A percentile compares a stretch with the other conserved stretches of the same genome.
These are phyloP conservation scores for Kondoa malvinella DNA, from an alignment of 768 basidiomycete species.

Conservation along the genomic window DNA sequence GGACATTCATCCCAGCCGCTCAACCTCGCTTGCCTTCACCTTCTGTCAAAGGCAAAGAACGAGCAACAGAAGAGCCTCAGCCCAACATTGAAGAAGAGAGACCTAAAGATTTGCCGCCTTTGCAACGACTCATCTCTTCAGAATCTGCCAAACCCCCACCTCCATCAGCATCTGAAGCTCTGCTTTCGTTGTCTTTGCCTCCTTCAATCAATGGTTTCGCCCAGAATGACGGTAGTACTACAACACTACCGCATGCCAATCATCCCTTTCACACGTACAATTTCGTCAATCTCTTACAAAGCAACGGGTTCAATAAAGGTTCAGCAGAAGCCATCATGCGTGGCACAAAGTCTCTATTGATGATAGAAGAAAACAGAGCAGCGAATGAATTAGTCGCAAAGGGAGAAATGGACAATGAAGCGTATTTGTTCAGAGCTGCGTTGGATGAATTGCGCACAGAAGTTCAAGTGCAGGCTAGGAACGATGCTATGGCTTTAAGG, in stretches of 20 bases:
- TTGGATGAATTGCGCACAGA: conserved; percentile 77
- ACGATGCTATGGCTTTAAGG: conserved; percentile 68
- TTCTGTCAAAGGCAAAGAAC: neutral
- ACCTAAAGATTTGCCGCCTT: neutral
- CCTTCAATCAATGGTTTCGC: neutral
- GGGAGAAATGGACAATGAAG: conserved; percentile 50
- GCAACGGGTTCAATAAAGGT: conserved; percentile 24
- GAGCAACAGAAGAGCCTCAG: neutral
- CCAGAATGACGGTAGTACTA: neutral
- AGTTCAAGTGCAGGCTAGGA: conserved; percentile 59
- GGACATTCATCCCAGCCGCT: too few relatives aligned
- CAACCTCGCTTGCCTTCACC: neutral
- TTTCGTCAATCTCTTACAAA: conserved; percentile 33
- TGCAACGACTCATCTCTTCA: neutral
- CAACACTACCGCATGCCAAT: conserved; percentile 12
- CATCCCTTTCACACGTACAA: conserved; percentile 36
- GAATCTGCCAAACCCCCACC: neutral
- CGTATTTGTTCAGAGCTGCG: conserved; percentile 85
- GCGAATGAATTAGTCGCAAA: conserved; percentile 29
- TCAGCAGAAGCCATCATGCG: conserved; percentile 31
- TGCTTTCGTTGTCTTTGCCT: neutral
- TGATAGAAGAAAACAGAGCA: conserved; percentile 27
- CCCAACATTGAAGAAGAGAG: neutral
- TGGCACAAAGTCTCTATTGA: conserved; percentile 30
- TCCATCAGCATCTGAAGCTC: neutral